phyloP scores from a whole-genome alignment of 345 rosid genomes.

The Noccaea bulbosa region DNA sequence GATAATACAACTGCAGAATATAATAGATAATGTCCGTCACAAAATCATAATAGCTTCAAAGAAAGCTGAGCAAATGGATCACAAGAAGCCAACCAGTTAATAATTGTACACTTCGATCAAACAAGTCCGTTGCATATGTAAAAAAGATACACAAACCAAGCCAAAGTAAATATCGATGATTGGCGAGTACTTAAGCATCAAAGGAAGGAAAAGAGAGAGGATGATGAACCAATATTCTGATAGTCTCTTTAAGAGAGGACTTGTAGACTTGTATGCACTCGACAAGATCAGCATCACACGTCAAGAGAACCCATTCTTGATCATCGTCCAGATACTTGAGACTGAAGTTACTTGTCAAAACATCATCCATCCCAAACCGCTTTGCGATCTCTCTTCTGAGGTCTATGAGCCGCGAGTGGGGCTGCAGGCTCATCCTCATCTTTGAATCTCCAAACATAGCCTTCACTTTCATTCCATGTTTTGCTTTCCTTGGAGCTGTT shows the following conservation, averaged over 20 bases:
- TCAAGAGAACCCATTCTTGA: slow-evolving; percentile 74
- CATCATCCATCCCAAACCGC: slow-evolving; percentile 56
- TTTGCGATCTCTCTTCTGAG: slow-evolving; percentile 61
- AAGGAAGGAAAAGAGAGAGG: slow-evolving; percentile 44
- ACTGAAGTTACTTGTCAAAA: slow-evolving; percentile 42
- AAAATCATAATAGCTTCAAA: slow-evolving; percentile 25
- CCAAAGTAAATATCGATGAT: slow-evolving; percentile 9
- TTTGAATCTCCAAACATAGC: slow-evolving; percentile 64
- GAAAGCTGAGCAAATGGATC: slow-evolving; percentile 16
- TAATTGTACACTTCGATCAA: slow-evolving; percentile 15
- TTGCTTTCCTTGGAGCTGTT: slow-evolving; percentile 34
- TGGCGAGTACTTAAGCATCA: background rate
- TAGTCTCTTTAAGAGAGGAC: slow-evolving; percentile 51
- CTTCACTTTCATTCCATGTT: slow-evolving; percentile 54
- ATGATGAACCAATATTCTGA: slow-evolving; percentile 61
- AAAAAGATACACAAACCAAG: slow-evolving; percentile 35
- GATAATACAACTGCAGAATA: background rate
- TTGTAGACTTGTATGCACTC: slow-evolving; percentile 79
- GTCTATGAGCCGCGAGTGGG: slow-evolving; percentile 54
- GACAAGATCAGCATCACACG: slow-evolving; percentile 82
- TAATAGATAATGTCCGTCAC: background rate
- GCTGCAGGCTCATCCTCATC: slow-evolving; percentile 58
- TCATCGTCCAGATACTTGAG: slow-evolving; percentile 80
- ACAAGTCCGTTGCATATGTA: slow-evolving; percentile 13
- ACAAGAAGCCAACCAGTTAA: slow-evolving; percentile 28